Conservation (phyloP, 108 stramenopile species). For the Aurantiochytrium sp. region DNA sequence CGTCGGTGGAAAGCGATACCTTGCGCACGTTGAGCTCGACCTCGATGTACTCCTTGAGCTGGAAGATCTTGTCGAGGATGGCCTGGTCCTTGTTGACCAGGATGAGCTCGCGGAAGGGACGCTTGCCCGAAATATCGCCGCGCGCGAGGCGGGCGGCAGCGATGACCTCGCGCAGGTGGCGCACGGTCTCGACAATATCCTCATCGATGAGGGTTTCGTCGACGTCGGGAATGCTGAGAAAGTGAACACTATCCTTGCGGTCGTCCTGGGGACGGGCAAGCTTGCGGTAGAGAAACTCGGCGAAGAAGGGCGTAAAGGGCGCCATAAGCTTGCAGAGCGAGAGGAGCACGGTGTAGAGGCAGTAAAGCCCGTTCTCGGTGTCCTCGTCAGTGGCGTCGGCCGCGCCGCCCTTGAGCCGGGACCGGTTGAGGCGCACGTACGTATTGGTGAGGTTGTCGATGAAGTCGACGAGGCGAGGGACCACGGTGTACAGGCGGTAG, state of each 20-base stretch:
- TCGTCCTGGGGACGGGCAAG: constrained; percentile 76
- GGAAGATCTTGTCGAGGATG: constrained; percentile 68
- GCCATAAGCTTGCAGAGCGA: constrained; percentile 89
- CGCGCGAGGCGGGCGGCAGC: constrained; percentile 85
- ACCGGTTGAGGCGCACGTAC: constrained; percentile 97
- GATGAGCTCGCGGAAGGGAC: constrained; percentile 83
- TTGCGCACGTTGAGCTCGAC: constrained; percentile 94
- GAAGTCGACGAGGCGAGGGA: constrained; percentile 90
- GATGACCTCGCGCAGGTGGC: constrained; percentile 79
- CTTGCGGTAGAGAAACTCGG: constrained; percentile 95
- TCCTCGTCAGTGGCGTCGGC: constrained; percentile 67
- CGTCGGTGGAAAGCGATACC: constrained; percentile 67
- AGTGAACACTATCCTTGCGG: constrained; percentile 78
- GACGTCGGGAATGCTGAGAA: constrained; percentile 74
- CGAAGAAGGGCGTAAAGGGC: constrained; percentile 98
- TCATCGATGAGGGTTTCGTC: constrained; percentile 76
- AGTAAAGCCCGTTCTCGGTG: constrained; percentile 71
- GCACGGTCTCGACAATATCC: constrained; percentile 81
- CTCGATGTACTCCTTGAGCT: constrained; percentile 83
- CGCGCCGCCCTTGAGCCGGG: constrained; percentile 87
- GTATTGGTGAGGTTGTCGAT: constrained; percentile 96
- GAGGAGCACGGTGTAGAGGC: constrained; percentile 90
- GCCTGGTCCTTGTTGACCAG: constrained; percentile 74
- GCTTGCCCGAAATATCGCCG: constrained; percentile 81
- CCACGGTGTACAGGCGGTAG: constrained; percentile 97